Conservation (phyloP, 164 flowering plant genomes). For the Annona cherimola region DNA sequence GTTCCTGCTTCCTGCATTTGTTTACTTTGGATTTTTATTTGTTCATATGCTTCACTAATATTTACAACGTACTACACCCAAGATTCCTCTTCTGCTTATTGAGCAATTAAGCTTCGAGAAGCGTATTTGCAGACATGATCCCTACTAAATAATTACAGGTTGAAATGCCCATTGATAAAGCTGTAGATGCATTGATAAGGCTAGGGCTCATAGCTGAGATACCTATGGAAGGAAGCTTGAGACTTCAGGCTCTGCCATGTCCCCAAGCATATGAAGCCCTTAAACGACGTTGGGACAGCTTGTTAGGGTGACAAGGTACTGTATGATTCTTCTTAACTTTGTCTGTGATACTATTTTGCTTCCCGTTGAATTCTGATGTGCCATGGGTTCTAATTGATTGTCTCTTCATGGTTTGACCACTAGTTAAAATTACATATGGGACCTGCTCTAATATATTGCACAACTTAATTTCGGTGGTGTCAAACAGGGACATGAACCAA, state of each 20-base stretch:
- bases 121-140: neutral
- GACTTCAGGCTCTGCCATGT: constrained; percentile 54
- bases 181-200: constrained; percentile 57
- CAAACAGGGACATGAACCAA: too few species aligned
- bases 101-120: neutral
- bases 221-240: constrained; percentile 29
- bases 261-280: constrained; percentile 48
- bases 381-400: too few species aligned
- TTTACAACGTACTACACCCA: neutral
- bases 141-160: constrained; percentile 40
- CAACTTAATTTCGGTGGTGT: too few species aligned
- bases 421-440: too few species aligned
- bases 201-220: constrained; percentile 61
- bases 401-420: too few species aligned
- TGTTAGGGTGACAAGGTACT: constrained; percentile 25
- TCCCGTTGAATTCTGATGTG: too few species aligned
- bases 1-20: neutral
- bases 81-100: neutral
- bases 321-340: neutral
- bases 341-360: neutral
- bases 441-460: too few species aligned
- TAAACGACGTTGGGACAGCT: constrained; percentile 59
- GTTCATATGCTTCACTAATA: neutral
- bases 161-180: constrained; percentile 80
- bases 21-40: neutral